These are phyloP conservation scores for Suillus weaverae DNA, from an alignment of 768 basidiomycete species.

Conservation along the genomic window DNA sequence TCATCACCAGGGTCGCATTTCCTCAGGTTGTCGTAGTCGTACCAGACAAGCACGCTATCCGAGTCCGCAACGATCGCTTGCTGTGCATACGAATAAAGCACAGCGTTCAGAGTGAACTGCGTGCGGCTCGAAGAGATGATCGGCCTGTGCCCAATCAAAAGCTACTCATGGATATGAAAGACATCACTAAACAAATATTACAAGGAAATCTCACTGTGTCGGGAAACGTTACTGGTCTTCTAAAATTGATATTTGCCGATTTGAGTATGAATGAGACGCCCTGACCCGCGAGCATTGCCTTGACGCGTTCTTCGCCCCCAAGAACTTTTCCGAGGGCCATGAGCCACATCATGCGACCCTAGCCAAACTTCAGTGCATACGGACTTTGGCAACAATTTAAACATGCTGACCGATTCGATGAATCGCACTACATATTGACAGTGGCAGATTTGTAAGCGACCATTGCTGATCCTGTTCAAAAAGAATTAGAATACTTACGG, in stretches of 20 bases:
- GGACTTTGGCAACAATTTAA: not conserved
- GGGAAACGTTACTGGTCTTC: constrained; percentile 71
- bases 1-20: constrained; percentile 64
- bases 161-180: constrained; percentile 35
- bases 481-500: constrained; percentile 37
- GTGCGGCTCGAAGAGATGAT: constrained; percentile 37
- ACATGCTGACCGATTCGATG: constrained; percentile 59
- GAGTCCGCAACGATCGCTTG: constrained; percentile 63
- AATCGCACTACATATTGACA: constrained; percentile 50
- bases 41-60: constrained; percentile 71
- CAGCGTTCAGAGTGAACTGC: constrained; percentile 51
- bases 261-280: constrained; percentile 78
- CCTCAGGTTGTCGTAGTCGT: constrained; percentile 66
- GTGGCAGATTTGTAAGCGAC: not conserved
- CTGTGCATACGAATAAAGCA: constrained; percentile 67
- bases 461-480: not conserved
- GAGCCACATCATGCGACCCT: constrained; percentile 75
- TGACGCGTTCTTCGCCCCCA: constrained; percentile 55
- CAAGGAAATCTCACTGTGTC: constrained; percentile 56
- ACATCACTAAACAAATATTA: constrained; percentile 5
- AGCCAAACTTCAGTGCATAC: not conserved
- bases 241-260: constrained; percentile 64
- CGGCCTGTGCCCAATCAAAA: constrained; percentile 65
- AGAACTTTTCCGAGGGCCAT: constrained; percentile 53
- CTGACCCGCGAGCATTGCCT: constrained; percentile 58